These are phyloP conservation scores for Acacia melanoxylon DNA, from an alignment of 306 rosid genomes.

Conservation along the genomic window DNA sequence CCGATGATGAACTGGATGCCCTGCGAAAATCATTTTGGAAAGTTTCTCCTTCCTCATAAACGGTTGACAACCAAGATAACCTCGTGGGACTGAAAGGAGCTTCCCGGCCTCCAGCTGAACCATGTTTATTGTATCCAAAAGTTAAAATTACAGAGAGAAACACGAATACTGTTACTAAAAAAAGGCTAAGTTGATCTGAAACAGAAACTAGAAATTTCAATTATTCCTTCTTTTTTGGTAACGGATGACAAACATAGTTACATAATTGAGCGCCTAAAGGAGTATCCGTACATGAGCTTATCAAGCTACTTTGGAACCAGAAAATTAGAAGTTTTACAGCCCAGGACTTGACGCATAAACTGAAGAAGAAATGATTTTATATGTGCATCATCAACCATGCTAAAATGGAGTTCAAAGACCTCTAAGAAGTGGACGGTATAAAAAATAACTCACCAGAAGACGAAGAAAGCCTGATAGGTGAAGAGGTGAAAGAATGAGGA, in stretches of 20 bases:
- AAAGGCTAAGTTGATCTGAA: neutral
- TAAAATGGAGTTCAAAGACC: neutral
- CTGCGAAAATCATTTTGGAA: conserved; percentile 49
- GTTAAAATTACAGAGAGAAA: neutral
- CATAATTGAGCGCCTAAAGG: neutral
- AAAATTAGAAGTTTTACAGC: neutral
- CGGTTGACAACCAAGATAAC: conserved; percentile 55
- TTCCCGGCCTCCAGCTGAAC: conserved; percentile 67
- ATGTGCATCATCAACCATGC: neutral
- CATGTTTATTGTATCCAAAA: conserved; percentile 29
- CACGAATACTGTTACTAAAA: neutral
- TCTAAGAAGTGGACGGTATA: neutral
- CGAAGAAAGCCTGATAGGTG: conserved; percentile 54
- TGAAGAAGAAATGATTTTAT: neutral
- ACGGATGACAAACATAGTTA: neutral
- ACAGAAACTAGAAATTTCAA: neutral
- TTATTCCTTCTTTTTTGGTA: neutral
- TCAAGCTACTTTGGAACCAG: neutral
- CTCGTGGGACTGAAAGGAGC: conserved; percentile 46
- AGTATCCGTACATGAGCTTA: neutral
- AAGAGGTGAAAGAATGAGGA: conserved; percentile 42
- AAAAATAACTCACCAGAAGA: conserved; percentile 55
- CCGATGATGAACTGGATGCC: conserved; percentile 49
- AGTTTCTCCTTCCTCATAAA: conserved; percentile 62
- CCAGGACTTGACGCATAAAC: neutral